Percentiles rank a stretch among this genome's conserved stretches.
These are phyloP conservation scores for Rasamsonia emersonii DNA, from an alignment of 2,329 filamentous ascomycete genomes.

Conservation along the genomic window DNA sequence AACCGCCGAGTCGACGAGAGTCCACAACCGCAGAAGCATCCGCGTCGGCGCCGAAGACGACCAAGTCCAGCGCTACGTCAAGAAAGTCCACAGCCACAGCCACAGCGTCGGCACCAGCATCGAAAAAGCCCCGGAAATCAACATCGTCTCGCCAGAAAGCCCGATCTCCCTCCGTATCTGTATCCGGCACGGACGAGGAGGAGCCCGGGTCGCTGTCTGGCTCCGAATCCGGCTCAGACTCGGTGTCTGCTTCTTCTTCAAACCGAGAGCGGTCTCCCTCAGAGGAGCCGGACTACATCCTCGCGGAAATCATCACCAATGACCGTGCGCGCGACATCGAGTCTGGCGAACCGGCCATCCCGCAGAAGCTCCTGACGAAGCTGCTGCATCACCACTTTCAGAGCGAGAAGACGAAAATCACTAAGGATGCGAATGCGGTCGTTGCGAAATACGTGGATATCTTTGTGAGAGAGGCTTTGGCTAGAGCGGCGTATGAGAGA, in stretches of 20 bases:
- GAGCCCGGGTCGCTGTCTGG: constrained; percentile 10
- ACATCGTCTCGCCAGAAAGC: constrained; percentile 4
- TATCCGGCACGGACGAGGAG: constrained; percentile 5
- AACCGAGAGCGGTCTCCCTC: constrained; percentile 17
- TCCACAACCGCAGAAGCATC: constrained; percentile 18
- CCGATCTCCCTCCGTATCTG: constrained; percentile 2
- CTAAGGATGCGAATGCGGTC: constrained; percentile 66
- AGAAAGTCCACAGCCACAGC: constrained; percentile 12
- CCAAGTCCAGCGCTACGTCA: constrained; percentile 9
- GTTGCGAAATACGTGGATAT: constrained; percentile 82
- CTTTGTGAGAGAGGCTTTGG: constrained; percentile 83
- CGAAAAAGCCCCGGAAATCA: constrained; percentile 6
- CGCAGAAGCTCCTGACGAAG: constrained; percentile 63
- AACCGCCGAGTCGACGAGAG: constrained; percentile 31
- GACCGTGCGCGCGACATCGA: constrained; percentile 20
- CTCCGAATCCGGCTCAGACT: constrained; percentile 12
- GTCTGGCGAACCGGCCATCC: constrained; percentile 46
- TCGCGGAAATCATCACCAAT: constrained; percentile 34
- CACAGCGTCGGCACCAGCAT: constrained; percentile 6
- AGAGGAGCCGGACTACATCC: constrained; percentile 39
- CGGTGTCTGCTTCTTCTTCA: constrained; percentile 1
- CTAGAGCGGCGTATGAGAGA: constrained; percentile 65
- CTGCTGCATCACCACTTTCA: constrained; percentile 73
- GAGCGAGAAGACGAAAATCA: constrained; percentile 61
- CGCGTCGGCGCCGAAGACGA: constrained; percentile 13